Evolutionary conservation across 495 filamentous ascomycete genomes (phyloP).

Genomic region (Penicillium cinerascens): DNA sequence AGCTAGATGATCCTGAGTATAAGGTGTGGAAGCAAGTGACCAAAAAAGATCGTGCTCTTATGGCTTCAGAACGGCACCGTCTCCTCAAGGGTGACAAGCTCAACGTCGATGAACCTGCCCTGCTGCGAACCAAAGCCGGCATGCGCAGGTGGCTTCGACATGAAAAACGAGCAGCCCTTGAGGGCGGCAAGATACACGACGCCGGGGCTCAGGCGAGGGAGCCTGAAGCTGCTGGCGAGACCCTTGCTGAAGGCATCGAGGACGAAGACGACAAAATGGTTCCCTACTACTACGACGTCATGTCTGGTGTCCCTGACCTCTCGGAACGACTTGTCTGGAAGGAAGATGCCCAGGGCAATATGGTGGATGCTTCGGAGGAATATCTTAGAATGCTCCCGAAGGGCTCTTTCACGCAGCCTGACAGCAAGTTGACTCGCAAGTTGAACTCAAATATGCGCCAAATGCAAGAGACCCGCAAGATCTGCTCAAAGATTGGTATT

Average conservation of each 20-base stretch:
- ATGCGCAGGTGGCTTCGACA: slow-evolving; percentile 79
- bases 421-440: slow-evolving; percentile 70
- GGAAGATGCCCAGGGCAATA: slow-evolving; percentile 80
- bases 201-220: slow-evolving; percentile 47
- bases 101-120: slow-evolving; percentile 81
- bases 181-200: slow-evolving; percentile 49
- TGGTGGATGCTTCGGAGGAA: slow-evolving; percentile 81
- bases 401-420: slow-evolving; percentile 73
- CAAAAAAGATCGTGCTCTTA: slow-evolving; percentile 88
- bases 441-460: slow-evolving; percentile 89
- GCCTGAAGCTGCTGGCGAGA: slow-evolving; percentile 54
- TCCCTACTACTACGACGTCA: slow-evolving; percentile 90
- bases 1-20: slow-evolving; percentile 82
- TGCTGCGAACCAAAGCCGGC: slow-evolving; percentile 71
- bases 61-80: slow-evolving; percentile 72
- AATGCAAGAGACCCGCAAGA: slow-evolving; percentile 94
- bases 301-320: slow-evolving; percentile 83
- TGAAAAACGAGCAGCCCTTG: slow-evolving; percentile 58
- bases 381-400: slow-evolving; percentile 68
- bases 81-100: slow-evolving; percentile 81
- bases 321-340: slow-evolving; percentile 72
- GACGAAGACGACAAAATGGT: slow-evolving; percentile 73
- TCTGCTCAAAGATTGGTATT: slow-evolving; percentile 92
- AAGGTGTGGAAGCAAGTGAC: slow-evolving; percentile 99
- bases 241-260: slow-evolving; percentile 88